phyloP scores from a whole-genome alignment of 352 stramenopile genomes.

The Paralagenidium karlingii region DNA sequence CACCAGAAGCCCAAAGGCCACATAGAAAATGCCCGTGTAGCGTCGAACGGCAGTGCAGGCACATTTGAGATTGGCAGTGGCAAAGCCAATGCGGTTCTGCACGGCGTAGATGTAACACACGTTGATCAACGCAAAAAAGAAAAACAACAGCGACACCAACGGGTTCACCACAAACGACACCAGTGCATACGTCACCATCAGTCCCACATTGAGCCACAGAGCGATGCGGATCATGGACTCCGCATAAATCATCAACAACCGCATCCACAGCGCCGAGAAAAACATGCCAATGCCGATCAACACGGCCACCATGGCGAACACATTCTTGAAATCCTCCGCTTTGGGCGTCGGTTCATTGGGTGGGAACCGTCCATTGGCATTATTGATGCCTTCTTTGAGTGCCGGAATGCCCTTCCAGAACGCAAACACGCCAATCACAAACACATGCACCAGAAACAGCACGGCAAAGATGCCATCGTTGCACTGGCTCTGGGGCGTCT shows the following conservation, averaged over 20 bases:
- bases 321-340: conserved; percentile 22
- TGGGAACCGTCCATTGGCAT: conserved; percentile 1
- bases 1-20: conserved; percentile 55
- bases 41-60: conserved; percentile 43
- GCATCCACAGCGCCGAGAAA: conserved; percentile 66
- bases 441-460: conserved; percentile 52
- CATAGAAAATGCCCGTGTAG: conserved; percentile 42
- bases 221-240: conserved; percentile 66
- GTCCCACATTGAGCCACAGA: conserved; percentile 68
- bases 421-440: conserved; percentile 43
- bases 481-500: conserved; percentile 39
- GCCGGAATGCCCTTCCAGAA: conserved; percentile 56
- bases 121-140: conserved; percentile 52
- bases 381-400: conserved; percentile 17
- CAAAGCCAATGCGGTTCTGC: conserved; percentile 71
- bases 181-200: conserved; percentile 52
- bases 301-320: conserved; percentile 34
- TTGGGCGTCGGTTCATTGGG: conserved; percentile 8
- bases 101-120: conserved; percentile 76
- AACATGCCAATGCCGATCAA: conserved; percentile 34
- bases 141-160: conserved; percentile 41
- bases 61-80: conserved; percentile 63
- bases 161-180: conserved; percentile 47
- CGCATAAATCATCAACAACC: conserved; percentile 62
- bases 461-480: conserved; percentile 64